Percentiles rank a stretch among this genome's conserved stretches.
phyloP scores from a whole-genome alignment of 2,329 filamentous ascomycete genomes.

The Amauroascus verrucosus region DNA sequence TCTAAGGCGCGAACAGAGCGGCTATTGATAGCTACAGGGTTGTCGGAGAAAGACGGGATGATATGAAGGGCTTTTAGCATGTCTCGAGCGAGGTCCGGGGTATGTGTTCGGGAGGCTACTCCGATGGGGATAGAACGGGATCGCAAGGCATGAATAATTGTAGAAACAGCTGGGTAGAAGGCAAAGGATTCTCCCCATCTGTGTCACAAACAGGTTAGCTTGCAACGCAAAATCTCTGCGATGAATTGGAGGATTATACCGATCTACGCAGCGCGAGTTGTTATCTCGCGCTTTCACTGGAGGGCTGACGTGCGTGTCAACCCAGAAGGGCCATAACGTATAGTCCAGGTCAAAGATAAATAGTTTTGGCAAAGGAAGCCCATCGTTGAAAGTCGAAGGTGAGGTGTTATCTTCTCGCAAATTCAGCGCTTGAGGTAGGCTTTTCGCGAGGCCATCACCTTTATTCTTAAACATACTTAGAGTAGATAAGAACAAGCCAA shows the following conservation, averaged over 20 bases:
- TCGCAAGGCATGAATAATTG: conserved; percentile 54
- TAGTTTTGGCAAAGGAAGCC: conserved; percentile 65
- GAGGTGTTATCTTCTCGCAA: conserved; percentile 21
- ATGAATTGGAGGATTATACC: conserved; percentile 20
- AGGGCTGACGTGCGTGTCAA: conserved; percentile 77
- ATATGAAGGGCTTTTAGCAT: conserved; percentile 66
- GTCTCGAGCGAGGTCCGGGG: conserved; percentile 69
- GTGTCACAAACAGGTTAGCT: conserved; percentile 2
- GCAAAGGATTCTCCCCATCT: conserved; percentile 54
- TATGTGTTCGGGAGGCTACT: conserved; percentile 68
- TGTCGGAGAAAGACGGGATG: conserved; percentile 36
- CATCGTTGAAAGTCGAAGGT: conserved; percentile 51
- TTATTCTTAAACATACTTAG: conserved; percentile 11
- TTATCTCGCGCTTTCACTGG: conserved; percentile 57
- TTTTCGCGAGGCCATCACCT: conserved; percentile 11
- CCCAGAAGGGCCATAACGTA: conserved; percentile 98
- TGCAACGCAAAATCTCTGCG: background rate
- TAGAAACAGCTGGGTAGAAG: conserved; percentile 62
- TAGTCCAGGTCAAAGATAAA: conserved; percentile 96
- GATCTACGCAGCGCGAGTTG: conserved; percentile 37
- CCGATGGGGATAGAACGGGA: conserved; percentile 49
- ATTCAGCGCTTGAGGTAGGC: conserved; percentile 6
- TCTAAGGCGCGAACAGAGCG: conserved; percentile 43
- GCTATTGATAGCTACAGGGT: conserved; percentile 29
- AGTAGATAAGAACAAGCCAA: background rate